These are phyloP conservation scores for Lablab purpureus DNA, from an alignment of 306 rosid species.

Conservation along the genomic window DNA sequence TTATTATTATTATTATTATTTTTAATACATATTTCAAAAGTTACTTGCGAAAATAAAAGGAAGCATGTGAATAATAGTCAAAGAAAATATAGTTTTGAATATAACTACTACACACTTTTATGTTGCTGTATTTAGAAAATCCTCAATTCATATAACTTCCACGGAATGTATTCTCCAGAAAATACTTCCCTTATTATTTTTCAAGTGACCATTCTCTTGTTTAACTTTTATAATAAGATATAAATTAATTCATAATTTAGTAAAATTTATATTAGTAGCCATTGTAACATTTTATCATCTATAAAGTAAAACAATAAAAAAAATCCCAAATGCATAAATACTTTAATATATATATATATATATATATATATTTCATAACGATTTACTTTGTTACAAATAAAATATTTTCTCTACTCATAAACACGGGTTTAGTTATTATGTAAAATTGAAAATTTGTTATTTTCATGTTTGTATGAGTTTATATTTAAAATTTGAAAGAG, in stretches of 20 bases:
- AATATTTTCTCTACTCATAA: too few relatives aligned
- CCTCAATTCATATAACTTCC: neutral
- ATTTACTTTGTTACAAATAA: too few relatives aligned
- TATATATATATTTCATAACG: too few relatives aligned
- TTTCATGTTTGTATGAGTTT: too few relatives aligned
- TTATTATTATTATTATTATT: too few relatives aligned
- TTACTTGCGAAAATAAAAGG: neutral
- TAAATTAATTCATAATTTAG: neutral
- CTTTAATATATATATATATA: too few relatives aligned
- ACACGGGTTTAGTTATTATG: too few relatives aligned
- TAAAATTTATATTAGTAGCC: neutral
- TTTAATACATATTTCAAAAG: neutral
- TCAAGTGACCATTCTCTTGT: neutral
- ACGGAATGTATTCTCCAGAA: neutral
- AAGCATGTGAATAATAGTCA: neutral
- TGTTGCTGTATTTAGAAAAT: neutral
- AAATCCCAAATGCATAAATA: too few relatives aligned
- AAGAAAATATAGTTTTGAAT: neutral
- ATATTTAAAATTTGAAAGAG: too few relatives aligned
- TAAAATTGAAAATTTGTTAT: too few relatives aligned
- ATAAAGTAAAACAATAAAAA: too few relatives aligned
- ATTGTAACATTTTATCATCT: too few relatives aligned
- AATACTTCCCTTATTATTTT: neutral
- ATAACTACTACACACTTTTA: neutral
- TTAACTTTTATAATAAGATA: neutral